phyloP scores from a whole-genome alignment of 2,329 filamentous ascomycete genomes.

The Pseudogymnoascus sp. region DNA sequence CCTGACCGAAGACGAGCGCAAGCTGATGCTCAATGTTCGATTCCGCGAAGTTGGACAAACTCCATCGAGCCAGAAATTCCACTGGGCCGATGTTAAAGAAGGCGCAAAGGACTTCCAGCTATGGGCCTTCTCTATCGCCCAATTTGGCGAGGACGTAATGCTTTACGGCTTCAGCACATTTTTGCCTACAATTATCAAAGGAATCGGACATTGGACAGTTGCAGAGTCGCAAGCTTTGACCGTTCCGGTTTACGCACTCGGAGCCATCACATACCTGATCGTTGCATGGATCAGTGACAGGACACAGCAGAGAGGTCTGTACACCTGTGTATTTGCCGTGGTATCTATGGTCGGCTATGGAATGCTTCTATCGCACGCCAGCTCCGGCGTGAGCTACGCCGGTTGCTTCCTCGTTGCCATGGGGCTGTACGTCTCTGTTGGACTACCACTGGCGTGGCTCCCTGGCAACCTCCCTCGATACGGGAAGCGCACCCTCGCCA shows the following conservation, averaged over 20 bases:
- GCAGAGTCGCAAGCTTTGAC: constrained; percentile 58
- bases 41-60: constrained; percentile 42
- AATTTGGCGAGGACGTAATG: constrained; percentile 57
- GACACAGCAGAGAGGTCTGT: constrained; percentile 48
- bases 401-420: constrained; percentile 53
- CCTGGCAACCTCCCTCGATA: constrained; percentile 51
- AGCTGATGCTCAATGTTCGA: constrained; percentile 40
- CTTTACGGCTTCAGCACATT: constrained; percentile 62
- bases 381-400: constrained; percentile 48
- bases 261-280: constrained; percentile 51
- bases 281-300: constrained; percentile 51
- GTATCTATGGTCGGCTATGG: constrained; percentile 50
- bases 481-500: constrained; percentile 51
- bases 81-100: constrained; percentile 48
- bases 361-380: constrained; percentile 44
- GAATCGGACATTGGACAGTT: constrained; percentile 47
- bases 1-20: constrained; percentile 43
- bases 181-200: constrained; percentile 59
- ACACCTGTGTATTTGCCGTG: constrained; percentile 42
- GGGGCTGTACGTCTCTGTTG: constrained; percentile 42
- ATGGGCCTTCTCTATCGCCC: constrained; percentile 49
- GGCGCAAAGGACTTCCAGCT: constrained; percentile 57
- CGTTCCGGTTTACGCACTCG: constrained; percentile 58
- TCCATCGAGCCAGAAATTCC: constrained; percentile 43
- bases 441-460: constrained; percentile 30